Evolutionary conservation across 129 eudicot species (phyloP), one percentile per base, ranked within the genome.

Genomic region (Flaveria brownii): DNA sequence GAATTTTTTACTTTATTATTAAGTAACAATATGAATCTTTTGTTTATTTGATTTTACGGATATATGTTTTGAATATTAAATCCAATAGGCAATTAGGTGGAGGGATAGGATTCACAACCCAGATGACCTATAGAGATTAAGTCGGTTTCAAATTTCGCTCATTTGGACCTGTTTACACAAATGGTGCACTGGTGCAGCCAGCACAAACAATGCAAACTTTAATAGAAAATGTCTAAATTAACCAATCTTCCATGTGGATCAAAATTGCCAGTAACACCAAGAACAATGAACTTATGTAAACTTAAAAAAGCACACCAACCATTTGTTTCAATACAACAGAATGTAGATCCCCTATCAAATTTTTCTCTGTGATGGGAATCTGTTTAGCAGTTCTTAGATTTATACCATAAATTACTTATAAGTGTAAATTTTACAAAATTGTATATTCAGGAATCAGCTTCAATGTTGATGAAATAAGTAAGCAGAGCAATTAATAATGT

Each of bases 341-440:
- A 20, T 50, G 45, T 49, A 8, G 30, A 39, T 39, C 54, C 67
- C 4, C 16, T 56, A 57, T 74, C 69, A 22, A 16, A 14, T 69
- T 69, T 11, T 14, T 33, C 54, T 17, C 18, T 73, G 66, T 55
- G 68, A 73, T 42, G 3, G 25, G 56, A 23, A 5, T 36, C 41
- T 62, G 47, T 78, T 70, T 46, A 14, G 62, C 42, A 57, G 50
- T 42, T 78, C 65, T 49, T 12, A 46, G 30, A 71, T 70, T 77
- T 41, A 61, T 70, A 30, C 47, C 17, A 42, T 51, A 51, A 36
- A 30, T 39, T 57, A 55, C 57, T 51, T 41, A 71, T 78, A 33
- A 46, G 26, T 80, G 75, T 80, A 54, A 57, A 14, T 57, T 39
- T 74, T 67, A 74, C 82, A 47, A 20, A 67, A n/a, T 66, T 66